Base-by-base conservation (phyloP, 1,284 basidiomycete genomes). In the Pulveroboletus sp. region DNA sequence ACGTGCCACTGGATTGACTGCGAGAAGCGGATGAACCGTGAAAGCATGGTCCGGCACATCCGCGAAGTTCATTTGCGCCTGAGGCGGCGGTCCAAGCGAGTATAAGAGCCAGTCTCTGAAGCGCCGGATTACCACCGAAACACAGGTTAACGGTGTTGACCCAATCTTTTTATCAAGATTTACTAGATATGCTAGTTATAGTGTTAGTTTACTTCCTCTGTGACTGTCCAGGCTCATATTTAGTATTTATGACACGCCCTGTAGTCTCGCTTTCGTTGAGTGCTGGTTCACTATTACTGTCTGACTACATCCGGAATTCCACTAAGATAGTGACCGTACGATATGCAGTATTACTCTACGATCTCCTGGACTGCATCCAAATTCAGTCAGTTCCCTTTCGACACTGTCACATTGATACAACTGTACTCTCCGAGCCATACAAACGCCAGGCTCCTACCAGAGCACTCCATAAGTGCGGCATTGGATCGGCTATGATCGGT, bases 1-100 rank as follows among this genome's bases (percentile, higher is more conserved):
- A 44, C 6, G 3, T 72, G 68, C 24, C 18, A 17, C 0, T 71
- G 70, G 65, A 29, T 11, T 7, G 57, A 49, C 15, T 69, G 63
- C n/a, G 52, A n/a, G 40, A 31, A 5, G n/a, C 44, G 8, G 54
- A 38, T 72, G 14, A 69, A 72, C 6, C 65, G 68, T 3, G 61
- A 70, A 45, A 62, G 61, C 9, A 61, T 72, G 7, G 22, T 44
- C n/a, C 38, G 70, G 9, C 67, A 72, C 4, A 26, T 58, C 3
- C 49, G 64, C 0, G 68, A 70, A 18, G 52, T 57, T 0, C 67
- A 69, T n/a, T 7, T 69, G 10, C 15, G 15, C 12, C 1, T 49
- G 12, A 70, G 22, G 26, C 68, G 64, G 26, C 4, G 24, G 17
- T 17, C 48, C 9, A 53, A 50, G 44, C 36, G 8, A 25, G 3